Percentiles rank a stretch among this genome's conserved stretches.
Conservation (phyloP, 2,329 filamentous ascomycete genomes). For the Chaetomiaceae sp. region DNA sequence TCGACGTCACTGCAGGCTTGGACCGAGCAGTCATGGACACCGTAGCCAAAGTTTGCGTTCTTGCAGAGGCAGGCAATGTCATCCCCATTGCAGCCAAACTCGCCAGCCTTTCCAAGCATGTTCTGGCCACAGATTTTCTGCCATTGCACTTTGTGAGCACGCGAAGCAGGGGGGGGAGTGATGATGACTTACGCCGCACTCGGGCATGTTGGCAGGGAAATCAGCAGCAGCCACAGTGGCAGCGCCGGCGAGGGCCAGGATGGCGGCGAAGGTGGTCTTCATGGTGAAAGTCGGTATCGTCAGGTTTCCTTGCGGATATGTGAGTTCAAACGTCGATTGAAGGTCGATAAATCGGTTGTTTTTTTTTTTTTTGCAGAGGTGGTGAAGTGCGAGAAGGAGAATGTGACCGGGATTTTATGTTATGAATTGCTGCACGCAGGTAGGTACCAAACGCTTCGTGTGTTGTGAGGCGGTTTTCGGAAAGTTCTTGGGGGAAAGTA, state of each 20-base stretch:
- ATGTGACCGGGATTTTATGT: no score
- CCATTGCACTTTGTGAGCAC: not conserved
- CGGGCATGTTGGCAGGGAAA: conserved; percentile 39
- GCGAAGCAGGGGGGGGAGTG: not conserved
- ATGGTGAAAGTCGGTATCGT: conserved; percentile 38
- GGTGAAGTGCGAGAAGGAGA: not conserved
- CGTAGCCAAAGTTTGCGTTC: conserved; percentile 44
- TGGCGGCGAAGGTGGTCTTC: conserved; percentile 41
- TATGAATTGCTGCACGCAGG: no score
- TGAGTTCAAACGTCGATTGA: not conserved
- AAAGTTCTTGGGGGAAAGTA: conserved; percentile 8
- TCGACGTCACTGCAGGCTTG: conserved; percentile 37
- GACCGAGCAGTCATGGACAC: conserved; percentile 48
- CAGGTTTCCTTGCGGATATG: not conserved
- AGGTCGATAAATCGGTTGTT: no score
- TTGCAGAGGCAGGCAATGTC: conserved; percentile 46
- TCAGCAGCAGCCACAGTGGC: conserved; percentile 40
- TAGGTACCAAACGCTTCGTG: not conserved
- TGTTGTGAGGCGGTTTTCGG: not conserved
- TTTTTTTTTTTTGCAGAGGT: no score
- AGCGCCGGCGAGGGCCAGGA: conserved; percentile 38
- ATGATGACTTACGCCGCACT: conserved; percentile 48
- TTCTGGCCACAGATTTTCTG: conserved; percentile 47
- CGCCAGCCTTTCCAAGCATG: conserved; percentile 45
- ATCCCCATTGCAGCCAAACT: conserved; percentile 42